Evolutionary conservation across 306 rosid species (phyloP).

Genomic region (Canavalia ensiformis): DNA sequence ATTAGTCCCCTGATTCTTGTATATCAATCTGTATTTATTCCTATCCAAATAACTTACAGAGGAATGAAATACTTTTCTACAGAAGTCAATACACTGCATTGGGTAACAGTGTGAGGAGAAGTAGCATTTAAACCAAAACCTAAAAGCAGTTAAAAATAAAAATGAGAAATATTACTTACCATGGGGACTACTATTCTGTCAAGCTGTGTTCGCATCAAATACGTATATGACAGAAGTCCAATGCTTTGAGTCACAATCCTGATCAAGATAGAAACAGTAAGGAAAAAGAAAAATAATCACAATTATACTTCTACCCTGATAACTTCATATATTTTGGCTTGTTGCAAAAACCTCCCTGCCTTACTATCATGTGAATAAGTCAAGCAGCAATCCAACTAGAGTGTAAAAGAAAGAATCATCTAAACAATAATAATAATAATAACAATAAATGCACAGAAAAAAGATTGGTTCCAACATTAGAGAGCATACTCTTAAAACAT

Average conservation of each 20-base stretch:
- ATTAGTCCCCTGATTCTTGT: no score
- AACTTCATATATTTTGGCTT: slow-evolving; percentile 19
- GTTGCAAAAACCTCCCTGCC: slow-evolving; percentile 10
- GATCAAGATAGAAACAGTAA: slow-evolving; percentile 47
- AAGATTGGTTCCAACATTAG: not conserved
- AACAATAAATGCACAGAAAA: not conserved
- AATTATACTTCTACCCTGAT: slow-evolving; percentile 29
- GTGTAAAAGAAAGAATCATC: not conserved
- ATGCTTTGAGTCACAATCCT: slow-evolving; percentile 89
- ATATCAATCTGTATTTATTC: no score
- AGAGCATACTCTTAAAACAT: slow-evolving; percentile 20
- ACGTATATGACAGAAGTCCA: slow-evolving; percentile 94
- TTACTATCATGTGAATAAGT: slow-evolving; percentile 9
- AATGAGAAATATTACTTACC: slow-evolving; percentile 67
- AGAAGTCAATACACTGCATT: not conserved
- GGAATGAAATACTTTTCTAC: not conserved
- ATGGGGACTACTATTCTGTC: slow-evolving; percentile 95
- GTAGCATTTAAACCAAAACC: slow-evolving; percentile 35
- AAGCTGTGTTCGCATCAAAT: slow-evolving; percentile 67
- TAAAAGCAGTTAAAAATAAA: slow-evolving; percentile 33
- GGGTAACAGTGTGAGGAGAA: not conserved
- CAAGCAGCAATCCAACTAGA: not conserved
- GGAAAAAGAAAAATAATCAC: slow-evolving; percentile 22
- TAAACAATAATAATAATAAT: not conserved
- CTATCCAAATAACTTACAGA: not conserved